Base-by-base conservation (phyloP, 345 rosid genomes). In the Hibiscus tridactylites region DNA sequence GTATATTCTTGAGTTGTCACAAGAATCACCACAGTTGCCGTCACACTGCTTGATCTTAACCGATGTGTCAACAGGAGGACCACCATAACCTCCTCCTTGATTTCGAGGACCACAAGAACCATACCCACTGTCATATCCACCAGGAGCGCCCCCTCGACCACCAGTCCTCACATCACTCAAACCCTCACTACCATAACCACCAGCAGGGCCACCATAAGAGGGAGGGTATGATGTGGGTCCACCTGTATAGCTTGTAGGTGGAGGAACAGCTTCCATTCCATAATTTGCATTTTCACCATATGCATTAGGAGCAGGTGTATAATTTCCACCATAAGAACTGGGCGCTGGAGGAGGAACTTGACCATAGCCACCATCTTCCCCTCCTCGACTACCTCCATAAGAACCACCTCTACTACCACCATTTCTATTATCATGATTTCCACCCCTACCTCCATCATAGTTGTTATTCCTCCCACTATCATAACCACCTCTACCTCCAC, bases 1-100 rank as follows among this genome's bases (percentile, higher is more conserved):
- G 84, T 96, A 92, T 71, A 96, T 89, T 79, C 99, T 89, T 33
- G 96, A 68, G 79, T 92, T 96, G 85, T 92, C 98, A 80, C 98
- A 96, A 49, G 82, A 76, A 73, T 88, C 96, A 68, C 69, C 95
- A 79, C 99, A 96, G 71, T 81, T 78, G 26, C 26, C 98, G 78
- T 92, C 96, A 9, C 98, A 96, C 80, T 89, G 95, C 88, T 88
- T 96, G 86, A 96, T 74, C 74, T 86, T 87, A 72, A 79, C 80
- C 0, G 86, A 42, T 16, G 80, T 37, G 53, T 86, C 89, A 79
- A 79, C 77, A 72, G 79, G 13, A 58, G 81, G 75, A 77, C 82
- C 79, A 64, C 79, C 81, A 74, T 84, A 76, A 70, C 83, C 78
- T 75, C 88, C 74, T 60, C 90, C 91, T 73, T 85, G 90, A 62